These are phyloP conservation scores for Microsporum ferrugineum DNA, from an alignment of 2,329 filamentous ascomycete genomes.

Conservation along the genomic window DNA sequence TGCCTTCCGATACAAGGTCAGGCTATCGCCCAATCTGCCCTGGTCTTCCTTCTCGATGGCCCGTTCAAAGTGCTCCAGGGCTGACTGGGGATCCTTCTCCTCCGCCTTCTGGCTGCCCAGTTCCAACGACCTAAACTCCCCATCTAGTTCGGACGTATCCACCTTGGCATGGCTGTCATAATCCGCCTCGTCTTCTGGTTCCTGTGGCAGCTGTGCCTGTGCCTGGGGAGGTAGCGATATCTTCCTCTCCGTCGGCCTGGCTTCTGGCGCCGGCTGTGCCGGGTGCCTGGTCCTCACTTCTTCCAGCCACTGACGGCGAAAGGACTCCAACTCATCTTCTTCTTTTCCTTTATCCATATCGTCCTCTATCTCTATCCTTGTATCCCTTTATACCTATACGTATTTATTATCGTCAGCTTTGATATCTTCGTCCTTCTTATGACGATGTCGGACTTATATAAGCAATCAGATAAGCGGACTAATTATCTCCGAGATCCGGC, in stretches of 20 bases:
- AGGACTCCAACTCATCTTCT: constrained; percentile 60
- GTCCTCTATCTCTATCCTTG: background rate
- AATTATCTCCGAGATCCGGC: background rate
- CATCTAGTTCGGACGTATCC: constrained; percentile 20
- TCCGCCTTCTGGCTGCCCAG: constrained; percentile 22
- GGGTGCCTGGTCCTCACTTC: constrained; percentile 47
- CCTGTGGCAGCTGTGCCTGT: constrained; percentile 5
- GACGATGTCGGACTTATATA: background rate
- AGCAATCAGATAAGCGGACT: background rate
- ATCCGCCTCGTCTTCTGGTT: background rate
- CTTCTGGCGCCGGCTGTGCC: constrained; percentile 5
- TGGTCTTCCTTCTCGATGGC: constrained; percentile 79
- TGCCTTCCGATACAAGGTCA: constrained; percentile 78
- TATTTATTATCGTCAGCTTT: background rate
- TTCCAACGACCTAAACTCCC: constrained; percentile 28
- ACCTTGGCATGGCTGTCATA: constrained; percentile 11
- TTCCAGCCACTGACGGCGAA: constrained; percentile 74
- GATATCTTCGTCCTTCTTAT: background rate
- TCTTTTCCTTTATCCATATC: background rate
- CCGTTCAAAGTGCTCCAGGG: constrained; percentile 83
- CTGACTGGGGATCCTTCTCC: constrained; percentile 54
- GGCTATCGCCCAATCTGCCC: constrained; percentile 77
- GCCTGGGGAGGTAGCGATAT: background rate
- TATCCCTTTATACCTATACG: background rate
- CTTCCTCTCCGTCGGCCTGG: constrained; percentile 13